These are phyloP conservation scores for Croton setiger DNA, from an alignment of 441 rosid species.

Conservation along the genomic window DNA sequence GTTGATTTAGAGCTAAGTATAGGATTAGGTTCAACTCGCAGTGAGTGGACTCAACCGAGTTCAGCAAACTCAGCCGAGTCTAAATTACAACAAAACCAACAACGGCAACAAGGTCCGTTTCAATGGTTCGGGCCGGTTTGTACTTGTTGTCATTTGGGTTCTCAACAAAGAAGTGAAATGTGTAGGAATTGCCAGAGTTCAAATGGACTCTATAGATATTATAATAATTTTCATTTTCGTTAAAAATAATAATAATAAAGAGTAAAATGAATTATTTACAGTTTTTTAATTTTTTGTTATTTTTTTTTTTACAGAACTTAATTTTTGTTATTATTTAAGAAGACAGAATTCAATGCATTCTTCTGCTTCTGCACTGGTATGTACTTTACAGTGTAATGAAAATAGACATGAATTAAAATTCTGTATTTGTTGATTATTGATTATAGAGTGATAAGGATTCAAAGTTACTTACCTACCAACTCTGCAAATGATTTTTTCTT, in stretches of 20 bases:
- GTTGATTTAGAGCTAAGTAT: slow-evolving; percentile 21
- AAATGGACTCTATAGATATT: slow-evolving; percentile 10
- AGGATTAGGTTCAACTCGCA: slow-evolving; percentile 26
- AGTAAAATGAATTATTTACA: not conserved
- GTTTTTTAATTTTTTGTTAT: not conserved
- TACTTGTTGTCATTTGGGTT: slow-evolving; percentile 52
- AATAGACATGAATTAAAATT: not conserved
- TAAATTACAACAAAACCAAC: slow-evolving; percentile 11
- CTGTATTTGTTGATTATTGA: not conserved
- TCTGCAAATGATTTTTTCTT: too few species aligned
- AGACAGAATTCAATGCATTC: slow-evolving; percentile 2
- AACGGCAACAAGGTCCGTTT: not conserved
- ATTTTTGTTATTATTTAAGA: too few species aligned
- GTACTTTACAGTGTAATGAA: not conserved
- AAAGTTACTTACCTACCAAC: not conserved
- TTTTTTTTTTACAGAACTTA: too few species aligned
- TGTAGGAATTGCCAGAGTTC: slow-evolving; percentile 36
- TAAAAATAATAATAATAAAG: too few species aligned
- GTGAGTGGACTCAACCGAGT: slow-evolving; percentile 18
- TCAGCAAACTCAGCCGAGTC: slow-evolving; percentile 46
- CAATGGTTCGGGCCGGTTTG: slow-evolving; percentile 32
- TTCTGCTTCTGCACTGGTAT: not conserved
- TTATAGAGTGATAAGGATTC: not conserved
- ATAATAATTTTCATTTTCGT: not conserved
- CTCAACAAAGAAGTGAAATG: slow-evolving; percentile 31